phyloP scores from a whole-genome alignment of 352 stramenopile species.

The Globisporangium cystogenes region DNA sequence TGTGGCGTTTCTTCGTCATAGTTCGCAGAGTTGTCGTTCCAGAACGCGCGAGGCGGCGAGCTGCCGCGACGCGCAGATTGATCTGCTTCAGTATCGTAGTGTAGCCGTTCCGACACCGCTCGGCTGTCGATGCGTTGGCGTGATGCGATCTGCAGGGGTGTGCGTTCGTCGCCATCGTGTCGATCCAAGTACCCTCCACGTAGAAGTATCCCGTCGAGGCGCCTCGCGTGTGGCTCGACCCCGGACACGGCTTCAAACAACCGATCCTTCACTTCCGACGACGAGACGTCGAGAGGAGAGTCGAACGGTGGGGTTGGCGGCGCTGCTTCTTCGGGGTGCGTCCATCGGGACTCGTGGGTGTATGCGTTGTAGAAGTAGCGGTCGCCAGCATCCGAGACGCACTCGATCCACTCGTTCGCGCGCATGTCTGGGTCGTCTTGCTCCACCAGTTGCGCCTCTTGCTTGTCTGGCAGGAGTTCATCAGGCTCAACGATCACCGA shows the following conservation, averaged over 20 bases:
- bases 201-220: conserved; percentile 32
- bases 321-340: conserved; percentile 15
- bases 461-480: too few species aligned
- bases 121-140: conserved; percentile 38
- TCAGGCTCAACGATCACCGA: too few species aligned
- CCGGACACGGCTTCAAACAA: conserved; percentile 22
- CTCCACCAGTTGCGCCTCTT: too few species aligned
- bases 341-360: conserved; percentile 62
- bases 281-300: too few species aligned
- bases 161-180: conserved; percentile 27
- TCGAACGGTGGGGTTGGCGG: neutral
- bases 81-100: conserved; percentile 42
- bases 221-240: conserved; percentile 17
- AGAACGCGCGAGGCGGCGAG: conserved; percentile 30
- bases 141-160: conserved; percentile 45
- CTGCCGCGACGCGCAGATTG: neutral
- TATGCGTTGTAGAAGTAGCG: conserved; percentile 70
- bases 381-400: conserved; percentile 39
- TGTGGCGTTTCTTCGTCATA: conserved; percentile 84
- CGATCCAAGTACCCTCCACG: conserved; percentile 28
- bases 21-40: conserved; percentile 49
- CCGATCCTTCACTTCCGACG: conserved; percentile 7
- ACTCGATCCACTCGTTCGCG: conserved; percentile 33
- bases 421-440: neutral
- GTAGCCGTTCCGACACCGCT: conserved; percentile 31